phyloP scores from a whole-genome alignment of 495 filamentous ascomycete species.

The Aspergillus panamensis region DNA sequence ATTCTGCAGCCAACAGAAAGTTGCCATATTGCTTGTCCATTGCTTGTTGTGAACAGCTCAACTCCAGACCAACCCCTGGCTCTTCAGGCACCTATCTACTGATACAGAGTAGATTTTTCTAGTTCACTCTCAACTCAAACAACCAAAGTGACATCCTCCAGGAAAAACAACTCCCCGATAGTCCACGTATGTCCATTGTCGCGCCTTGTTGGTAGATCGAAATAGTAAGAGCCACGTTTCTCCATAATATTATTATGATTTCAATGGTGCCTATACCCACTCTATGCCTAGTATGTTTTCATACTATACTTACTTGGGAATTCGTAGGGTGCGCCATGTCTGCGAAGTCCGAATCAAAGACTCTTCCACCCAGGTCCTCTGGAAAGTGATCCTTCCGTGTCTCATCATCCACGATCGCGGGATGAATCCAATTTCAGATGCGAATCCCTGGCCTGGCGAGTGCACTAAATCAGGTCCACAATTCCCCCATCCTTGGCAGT shows the following conservation, averaged over 20 bases:
- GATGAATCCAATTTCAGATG: neutral
- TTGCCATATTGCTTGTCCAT: neutral
- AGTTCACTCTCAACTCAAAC: too few relatives aligned
- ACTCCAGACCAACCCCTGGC: too few relatives aligned
- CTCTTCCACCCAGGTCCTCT: too few relatives aligned
- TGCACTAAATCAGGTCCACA: slow-evolving; percentile 4
- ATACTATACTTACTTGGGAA: too few relatives aligned
- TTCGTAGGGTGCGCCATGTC: neutral
- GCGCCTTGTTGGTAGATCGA: neutral
- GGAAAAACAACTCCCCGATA: too few relatives aligned
- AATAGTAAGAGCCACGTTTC: slow-evolving; percentile 6
- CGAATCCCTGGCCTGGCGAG: neutral
- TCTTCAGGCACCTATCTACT: neutral
- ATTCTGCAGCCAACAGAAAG: neutral
- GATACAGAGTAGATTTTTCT: too few relatives aligned
- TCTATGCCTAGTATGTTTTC: too few relatives aligned
- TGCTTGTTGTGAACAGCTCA: neutral
- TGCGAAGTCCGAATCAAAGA: neutral
- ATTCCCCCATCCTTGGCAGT: slow-evolving; percentile 7
- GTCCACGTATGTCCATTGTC: too few relatives aligned
- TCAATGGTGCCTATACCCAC: neutral
- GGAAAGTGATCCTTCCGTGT: neutral
- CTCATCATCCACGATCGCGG: neutral
- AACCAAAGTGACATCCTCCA: too few relatives aligned
- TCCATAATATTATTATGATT: neutral